phyloP scores from a whole-genome alignment of 192 early-diverging fungal species.

The Coemansia asiatica region DNA sequence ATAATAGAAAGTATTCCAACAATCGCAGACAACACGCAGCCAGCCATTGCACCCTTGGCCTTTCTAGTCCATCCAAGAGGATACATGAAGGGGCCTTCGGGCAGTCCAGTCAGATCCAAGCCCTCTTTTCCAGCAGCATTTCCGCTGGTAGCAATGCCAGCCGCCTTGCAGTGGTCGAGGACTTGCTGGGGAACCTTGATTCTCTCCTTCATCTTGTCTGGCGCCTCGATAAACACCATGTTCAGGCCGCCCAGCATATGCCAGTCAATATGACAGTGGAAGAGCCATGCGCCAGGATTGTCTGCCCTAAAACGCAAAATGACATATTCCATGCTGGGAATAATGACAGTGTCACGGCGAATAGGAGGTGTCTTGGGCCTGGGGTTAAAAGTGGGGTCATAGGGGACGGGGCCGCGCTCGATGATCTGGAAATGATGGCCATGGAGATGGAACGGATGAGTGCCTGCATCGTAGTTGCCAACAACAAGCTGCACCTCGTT shows the following conservation, averaged over 20 bases:
- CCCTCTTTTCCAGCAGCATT: constrained; percentile 75
- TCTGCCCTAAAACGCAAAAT: constrained; percentile 75
- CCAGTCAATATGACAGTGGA: constrained; percentile 79
- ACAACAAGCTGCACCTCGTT: constrained; percentile 69
- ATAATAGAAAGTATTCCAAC: constrained; percentile 72
- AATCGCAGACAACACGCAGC: constrained; percentile 68
- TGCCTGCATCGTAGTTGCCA: constrained; percentile 72
- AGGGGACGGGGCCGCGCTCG: constrained; percentile 60
- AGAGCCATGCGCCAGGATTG: constrained; percentile 80
- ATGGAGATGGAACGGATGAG: constrained; percentile 83
- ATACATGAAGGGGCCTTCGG: constrained; percentile 57
- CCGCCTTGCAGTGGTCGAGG: constrained; percentile 62
- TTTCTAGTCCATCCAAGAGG: constrained; percentile 61
- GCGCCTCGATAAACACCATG: constrained; percentile 71
- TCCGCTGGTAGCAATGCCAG: constrained; percentile 60
- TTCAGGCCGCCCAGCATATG: constrained; percentile 71
- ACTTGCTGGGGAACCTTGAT: constrained; percentile 59
- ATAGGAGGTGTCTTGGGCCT: constrained; percentile 58
- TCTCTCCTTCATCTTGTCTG: constrained; percentile 59
- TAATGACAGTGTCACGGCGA: constrained; percentile 74
- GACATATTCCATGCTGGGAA: constrained; percentile 66
- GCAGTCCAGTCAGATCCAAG: constrained; percentile 62
- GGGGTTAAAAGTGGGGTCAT: constrained; percentile 52
- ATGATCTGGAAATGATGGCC: constrained; percentile 82
- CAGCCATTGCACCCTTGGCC: constrained; percentile 72